A percentile compares a stretch with the other conserved stretches of the same genome.
Evolutionary conservation across 1,284 basidiomycete species (phyloP).

Genomic region (Exsudoporus floridanus): DNA sequence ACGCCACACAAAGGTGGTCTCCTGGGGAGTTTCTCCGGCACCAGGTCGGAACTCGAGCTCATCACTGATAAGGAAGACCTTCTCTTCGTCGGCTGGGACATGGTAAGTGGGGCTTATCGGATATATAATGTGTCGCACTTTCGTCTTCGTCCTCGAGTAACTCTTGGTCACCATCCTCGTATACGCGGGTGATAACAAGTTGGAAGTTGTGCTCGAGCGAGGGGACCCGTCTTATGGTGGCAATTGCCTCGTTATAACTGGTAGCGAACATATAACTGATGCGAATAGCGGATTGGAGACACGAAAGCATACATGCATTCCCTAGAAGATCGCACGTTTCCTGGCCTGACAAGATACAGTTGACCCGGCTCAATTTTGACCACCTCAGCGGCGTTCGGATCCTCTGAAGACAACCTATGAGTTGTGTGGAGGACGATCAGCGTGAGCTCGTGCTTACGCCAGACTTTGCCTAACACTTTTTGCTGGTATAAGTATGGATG

Average conservation of each 20-base stretch:
- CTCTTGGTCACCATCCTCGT: constrained; percentile 94
- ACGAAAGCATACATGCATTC: constrained; percentile 89
- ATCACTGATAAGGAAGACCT: constrained; percentile 88
- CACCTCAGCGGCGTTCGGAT: constrained; percentile 87
- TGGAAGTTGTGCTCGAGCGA: constrained; percentile 89
- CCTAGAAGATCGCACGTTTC: constrained; percentile 85
- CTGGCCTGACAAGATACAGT: constrained; percentile 88
- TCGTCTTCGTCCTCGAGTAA: constrained; percentile 94
- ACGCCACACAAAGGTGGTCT: constrained; percentile 84
- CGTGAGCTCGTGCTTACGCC: constrained; percentile 65
- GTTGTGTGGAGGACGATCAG: constrained; percentile 19
- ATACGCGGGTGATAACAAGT: constrained; percentile 93
- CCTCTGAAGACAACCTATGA: constrained; percentile 48
- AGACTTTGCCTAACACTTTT: constrained; percentile 88
- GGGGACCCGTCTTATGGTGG: constrained; percentile 85
- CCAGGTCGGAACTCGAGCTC: constrained; percentile 82
- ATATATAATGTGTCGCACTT: constrained; percentile 54
- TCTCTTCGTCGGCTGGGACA: constrained; percentile 80
- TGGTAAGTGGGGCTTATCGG: constrained; percentile 4
- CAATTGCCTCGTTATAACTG: constrained; percentile 95
- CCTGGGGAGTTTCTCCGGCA: constrained; percentile 73
- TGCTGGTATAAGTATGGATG: constrained; percentile 12
- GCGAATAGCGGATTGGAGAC: not conserved
- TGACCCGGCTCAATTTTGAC: constrained; percentile 94
- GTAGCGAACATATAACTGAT: constrained; percentile 7